Percentiles rank a stretch among this genome's conserved stretches.
phyloP scores from a whole-genome alignment of 129 eudicot genomes.

The Smallanthus sonchifolius region DNA sequence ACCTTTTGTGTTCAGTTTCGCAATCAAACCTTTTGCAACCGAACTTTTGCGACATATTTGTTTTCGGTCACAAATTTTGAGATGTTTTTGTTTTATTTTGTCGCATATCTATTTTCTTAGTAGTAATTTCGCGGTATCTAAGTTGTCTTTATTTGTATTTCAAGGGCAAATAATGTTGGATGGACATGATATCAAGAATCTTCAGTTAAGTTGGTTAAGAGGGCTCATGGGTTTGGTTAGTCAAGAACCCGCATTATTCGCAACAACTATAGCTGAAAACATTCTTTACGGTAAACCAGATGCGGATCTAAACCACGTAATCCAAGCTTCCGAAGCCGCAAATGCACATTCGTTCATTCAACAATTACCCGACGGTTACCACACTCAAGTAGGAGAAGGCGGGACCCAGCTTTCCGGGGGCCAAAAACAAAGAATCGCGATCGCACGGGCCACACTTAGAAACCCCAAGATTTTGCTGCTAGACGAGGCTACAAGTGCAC shows the following conservation, averaged over 20 bases:
- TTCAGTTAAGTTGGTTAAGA: constrained; percentile 71
- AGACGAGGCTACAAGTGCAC: constrained; percentile 93
- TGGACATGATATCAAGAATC: constrained; percentile 50
- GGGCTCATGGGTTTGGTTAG: constrained; percentile 80
- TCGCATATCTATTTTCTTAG: neutral
- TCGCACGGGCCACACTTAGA: constrained; percentile 73
- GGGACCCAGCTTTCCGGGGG: constrained; percentile 90
- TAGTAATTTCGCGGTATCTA: neutral
- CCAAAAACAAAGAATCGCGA: constrained; percentile 80
- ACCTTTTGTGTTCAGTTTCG: neutral
- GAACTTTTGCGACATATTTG: neutral
- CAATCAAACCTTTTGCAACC: neutral
- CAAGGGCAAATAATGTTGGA: constrained; percentile 62
- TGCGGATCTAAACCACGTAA: constrained; percentile 46
- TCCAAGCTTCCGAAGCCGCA: constrained; percentile 63
- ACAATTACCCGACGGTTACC: constrained; percentile 55
- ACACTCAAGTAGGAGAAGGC: constrained; percentile 86
- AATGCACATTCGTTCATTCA: constrained; percentile 70
- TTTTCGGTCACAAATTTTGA: neutral
- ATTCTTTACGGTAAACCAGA: constrained; percentile 63
- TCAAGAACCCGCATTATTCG: constrained; percentile 86
- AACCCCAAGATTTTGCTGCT: constrained; percentile 72
- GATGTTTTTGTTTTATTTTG: neutral
- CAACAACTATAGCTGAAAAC: constrained; percentile 70
- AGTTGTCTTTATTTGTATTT: neutral